Conservation (phyloP, 2,329 filamentous ascomycete species). For the Paecilomyces dactylethromorphus region DNA sequence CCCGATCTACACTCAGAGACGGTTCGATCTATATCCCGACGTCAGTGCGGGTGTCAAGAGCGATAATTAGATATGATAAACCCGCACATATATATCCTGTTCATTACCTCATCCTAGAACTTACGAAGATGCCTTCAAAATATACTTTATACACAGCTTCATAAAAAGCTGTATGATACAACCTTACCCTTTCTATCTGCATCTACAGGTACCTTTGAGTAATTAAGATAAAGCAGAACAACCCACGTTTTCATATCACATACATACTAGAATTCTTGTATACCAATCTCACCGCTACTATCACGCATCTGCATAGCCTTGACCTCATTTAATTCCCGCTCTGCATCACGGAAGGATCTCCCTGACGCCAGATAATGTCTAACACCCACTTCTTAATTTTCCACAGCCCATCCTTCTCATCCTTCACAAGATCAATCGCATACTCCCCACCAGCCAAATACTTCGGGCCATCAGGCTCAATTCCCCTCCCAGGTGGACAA, state of each 20-base stretch:
- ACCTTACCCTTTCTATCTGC: too few species aligned
- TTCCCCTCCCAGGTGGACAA: conserved; percentile 17
- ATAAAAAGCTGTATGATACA: too few species aligned
- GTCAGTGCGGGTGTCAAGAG: conserved; percentile 57
- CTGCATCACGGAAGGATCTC: conserved; percentile 1
- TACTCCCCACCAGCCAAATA: conserved; percentile 21
- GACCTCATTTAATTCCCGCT: background rate
- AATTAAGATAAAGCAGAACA: too few species aligned
- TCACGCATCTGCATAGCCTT: background rate
- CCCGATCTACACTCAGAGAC: conserved; percentile 73
- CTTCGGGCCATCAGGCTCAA: conserved; percentile 14
- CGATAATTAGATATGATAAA: conserved; percentile 22
- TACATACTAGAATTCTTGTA: background rate
- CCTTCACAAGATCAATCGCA: conserved; percentile 21
- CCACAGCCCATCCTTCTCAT: conserved; percentile 21
- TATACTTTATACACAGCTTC: background rate
- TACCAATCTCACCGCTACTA: background rate
- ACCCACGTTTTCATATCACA: too few species aligned
- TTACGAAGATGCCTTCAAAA: conserved; percentile 1
- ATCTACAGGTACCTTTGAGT: too few species aligned
- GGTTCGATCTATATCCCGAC: conserved; percentile 95
- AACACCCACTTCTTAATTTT: conserved; percentile 23
- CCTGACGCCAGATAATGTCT: conserved; percentile 19
- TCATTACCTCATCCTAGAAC: background rate
- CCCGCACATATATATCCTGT: background rate